phyloP scores from a whole-genome alignment of 108 stramenopile genomes.

The Skeletonema marinoi region DNA sequence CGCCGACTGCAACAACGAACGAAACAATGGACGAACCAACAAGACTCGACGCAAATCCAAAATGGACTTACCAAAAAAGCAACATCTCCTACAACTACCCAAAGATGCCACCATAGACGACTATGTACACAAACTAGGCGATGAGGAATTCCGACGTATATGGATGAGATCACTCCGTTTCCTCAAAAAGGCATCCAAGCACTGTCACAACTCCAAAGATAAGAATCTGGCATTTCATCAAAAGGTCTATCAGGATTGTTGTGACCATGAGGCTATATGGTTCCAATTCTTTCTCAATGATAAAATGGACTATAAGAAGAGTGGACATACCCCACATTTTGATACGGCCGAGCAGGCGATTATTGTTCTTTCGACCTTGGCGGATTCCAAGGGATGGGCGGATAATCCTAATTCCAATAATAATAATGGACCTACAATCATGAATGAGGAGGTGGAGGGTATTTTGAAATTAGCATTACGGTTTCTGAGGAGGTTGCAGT shows the following conservation, averaged over 20 bases:
- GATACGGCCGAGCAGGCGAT: slow-evolving; percentile 6
- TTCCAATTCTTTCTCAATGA: slow-evolving; percentile 11
- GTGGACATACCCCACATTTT: slow-evolving; percentile 3
- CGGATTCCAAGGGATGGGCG: slow-evolving; percentile 6
- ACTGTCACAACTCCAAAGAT: not conserved
- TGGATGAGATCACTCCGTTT: slow-evolving; percentile 12
- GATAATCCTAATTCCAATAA: not conserved
- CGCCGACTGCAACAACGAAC: not conserved
- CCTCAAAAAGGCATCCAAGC: slow-evolving; percentile 7
- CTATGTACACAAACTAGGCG: not conserved
- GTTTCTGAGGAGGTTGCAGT: slow-evolving; percentile 3
- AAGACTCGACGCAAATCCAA: not conserved
- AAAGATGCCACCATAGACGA: slow-evolving; percentile 1
- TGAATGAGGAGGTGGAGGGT: slow-evolving; percentile 4
- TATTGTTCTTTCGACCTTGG: slow-evolving; percentile 8
- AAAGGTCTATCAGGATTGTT: slow-evolving; percentile 7
- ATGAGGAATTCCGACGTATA: slow-evolving; percentile 7
- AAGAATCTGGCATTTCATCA: slow-evolving; percentile 12
- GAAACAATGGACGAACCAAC: not conserved
- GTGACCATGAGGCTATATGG: not conserved
- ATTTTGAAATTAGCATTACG: slow-evolving; percentile 1
- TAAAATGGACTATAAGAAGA: slow-evolving; percentile 4
- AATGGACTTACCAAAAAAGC: not conserved
- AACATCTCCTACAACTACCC: not conserved
- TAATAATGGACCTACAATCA: not conserved